Conservation (phyloP, 805 yeast genomes). For the Wickerhamomyces bovis region DNA sequence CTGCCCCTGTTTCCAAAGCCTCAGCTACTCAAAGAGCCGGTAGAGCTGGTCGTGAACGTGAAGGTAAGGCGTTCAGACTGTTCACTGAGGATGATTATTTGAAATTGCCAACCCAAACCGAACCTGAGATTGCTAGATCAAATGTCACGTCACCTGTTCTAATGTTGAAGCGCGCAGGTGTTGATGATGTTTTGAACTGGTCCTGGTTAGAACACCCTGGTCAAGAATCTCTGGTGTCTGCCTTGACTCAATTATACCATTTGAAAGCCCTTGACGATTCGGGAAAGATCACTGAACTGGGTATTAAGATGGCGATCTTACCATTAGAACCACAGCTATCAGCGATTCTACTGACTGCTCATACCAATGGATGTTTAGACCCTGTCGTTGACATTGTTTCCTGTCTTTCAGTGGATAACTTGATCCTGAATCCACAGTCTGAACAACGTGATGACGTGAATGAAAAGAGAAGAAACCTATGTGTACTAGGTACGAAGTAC, state of each 20-base stretch:
- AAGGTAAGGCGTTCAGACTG: slow-evolving; percentile 84
- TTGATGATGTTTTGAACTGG: slow-evolving; percentile 80
- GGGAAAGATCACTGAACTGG: slow-evolving; percentile 74
- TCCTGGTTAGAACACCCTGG: slow-evolving; percentile 93
- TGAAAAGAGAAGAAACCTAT: slow-evolving; percentile 60
- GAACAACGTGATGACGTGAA: slow-evolving; percentile 82
- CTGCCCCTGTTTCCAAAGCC: slow-evolving; percentile 90
- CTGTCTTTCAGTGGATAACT: slow-evolving; percentile 87
- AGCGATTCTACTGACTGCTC: slow-evolving; percentile 73
- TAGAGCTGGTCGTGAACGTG: slow-evolving; percentile 97
- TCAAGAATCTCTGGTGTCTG: slow-evolving; percentile 64
- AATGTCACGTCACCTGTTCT: slow-evolving; percentile 82
- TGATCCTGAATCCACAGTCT: slow-evolving; percentile 71
- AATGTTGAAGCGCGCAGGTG: slow-evolving; percentile 76
- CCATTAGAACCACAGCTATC: slow-evolving; percentile 93
- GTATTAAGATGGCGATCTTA: slow-evolving; percentile 79
- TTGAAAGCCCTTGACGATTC: slow-evolving; percentile 71
- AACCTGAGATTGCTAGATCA: slow-evolving; percentile 85
- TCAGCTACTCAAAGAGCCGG: slow-evolving; percentile 95
- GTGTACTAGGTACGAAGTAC: slow-evolving; percentile 61
- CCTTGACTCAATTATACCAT: slow-evolving; percentile 71
- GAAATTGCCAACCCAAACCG: slow-evolving; percentile 70
- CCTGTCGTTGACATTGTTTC: slow-evolving; percentile 86
- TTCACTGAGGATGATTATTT: slow-evolving; percentile 69
- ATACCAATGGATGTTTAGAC: slow-evolving; percentile 42